phyloP scores from a whole-genome alignment of 2,329 filamentous ascomycete species.

The Pseudocercospora fijiensis region DNA sequence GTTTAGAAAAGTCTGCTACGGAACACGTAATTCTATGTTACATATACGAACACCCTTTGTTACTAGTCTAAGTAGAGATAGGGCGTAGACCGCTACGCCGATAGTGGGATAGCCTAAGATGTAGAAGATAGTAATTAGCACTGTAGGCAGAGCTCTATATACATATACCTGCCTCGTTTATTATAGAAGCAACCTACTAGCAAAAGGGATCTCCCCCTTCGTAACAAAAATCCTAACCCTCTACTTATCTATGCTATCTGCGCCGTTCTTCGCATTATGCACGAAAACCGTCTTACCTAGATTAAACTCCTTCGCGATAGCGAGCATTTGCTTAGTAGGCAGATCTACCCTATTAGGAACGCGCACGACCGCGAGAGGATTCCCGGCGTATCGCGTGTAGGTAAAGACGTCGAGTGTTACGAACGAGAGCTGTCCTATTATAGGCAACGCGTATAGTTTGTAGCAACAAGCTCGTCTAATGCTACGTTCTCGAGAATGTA shows the following conservation, averaged over 20 bases:
- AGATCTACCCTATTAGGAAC: constrained; percentile 42
- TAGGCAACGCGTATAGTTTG: neutral
- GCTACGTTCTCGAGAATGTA: neutral
- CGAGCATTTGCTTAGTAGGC: constrained; percentile 53
- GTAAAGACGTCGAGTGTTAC: constrained; percentile 52
- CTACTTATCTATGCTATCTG: constrained; percentile 38
- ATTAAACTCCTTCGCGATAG: constrained; percentile 58
- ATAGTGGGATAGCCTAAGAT: constrained; percentile 54
- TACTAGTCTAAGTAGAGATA: no score
- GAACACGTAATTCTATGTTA: no score
- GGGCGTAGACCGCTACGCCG: constrained; percentile 54
- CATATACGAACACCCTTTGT: no score
- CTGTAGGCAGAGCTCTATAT: no score
- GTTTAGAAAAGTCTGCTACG: no score
- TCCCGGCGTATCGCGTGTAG: constrained; percentile 49
- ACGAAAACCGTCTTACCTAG: constrained; percentile 59
- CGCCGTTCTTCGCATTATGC: constrained; percentile 36
- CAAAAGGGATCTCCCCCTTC: constrained; percentile 55
- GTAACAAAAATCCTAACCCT: constrained; percentile 57
- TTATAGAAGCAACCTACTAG: constrained; percentile 31
- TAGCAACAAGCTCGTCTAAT: neutral
- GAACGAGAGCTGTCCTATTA: constrained; percentile 23
- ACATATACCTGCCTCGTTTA: neutral
- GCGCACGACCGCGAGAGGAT: constrained; percentile 57
- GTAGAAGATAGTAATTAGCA: neutral